These are phyloP conservation scores for Lodderomyces oxycetoniae DNA, from an alignment of 1,139 yeast species.

Conservation along the genomic window DNA sequence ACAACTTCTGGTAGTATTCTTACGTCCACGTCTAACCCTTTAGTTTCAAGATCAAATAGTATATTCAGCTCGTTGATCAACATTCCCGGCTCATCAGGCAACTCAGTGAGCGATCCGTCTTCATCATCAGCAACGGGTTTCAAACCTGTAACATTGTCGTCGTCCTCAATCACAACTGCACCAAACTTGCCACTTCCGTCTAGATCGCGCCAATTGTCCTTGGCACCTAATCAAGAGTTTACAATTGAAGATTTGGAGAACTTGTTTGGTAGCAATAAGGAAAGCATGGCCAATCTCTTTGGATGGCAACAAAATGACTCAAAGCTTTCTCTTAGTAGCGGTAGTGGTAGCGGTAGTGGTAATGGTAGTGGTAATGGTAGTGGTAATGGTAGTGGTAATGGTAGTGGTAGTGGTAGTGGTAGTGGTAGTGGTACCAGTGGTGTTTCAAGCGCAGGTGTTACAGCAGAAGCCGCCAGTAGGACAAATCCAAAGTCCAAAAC, in stretches of 20 bases:
- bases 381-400: not conserved
- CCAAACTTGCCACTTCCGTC: conserved; percentile 12
- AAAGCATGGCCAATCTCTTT: conserved; percentile 33
- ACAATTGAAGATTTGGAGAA: conserved; percentile 41
- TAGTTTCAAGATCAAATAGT: conserved; percentile 31
- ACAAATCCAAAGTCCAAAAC: conserved; percentile 16
- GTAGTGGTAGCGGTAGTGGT: conserved; percentile 3
- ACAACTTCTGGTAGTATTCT: conserved; percentile 4
- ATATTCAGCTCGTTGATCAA: conserved; percentile 41
- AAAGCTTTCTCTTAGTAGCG: conserved; percentile 10
- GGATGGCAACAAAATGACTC: conserved; percentile 25
- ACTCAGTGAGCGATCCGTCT: conserved; percentile 30
- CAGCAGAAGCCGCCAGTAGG: conserved; percentile 6
- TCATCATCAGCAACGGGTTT: not conserved
- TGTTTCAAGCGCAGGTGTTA: conserved; percentile 1
- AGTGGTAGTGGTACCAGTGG: conserved; percentile 6
- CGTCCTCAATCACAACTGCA: conserved; percentile 2
- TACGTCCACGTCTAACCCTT: conserved; percentile 8
- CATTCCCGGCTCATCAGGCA: conserved; percentile 32
- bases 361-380: conserved; percentile 1
- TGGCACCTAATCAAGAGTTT: conserved; percentile 19
- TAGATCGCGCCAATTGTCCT: conserved; percentile 16
- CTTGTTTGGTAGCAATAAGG: conserved; percentile 32
- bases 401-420: not conserved
- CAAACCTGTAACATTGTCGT: not conserved